Conservation (phyloP, 78 protist species). For the Dictyostelium brefeldianum region DNA sequence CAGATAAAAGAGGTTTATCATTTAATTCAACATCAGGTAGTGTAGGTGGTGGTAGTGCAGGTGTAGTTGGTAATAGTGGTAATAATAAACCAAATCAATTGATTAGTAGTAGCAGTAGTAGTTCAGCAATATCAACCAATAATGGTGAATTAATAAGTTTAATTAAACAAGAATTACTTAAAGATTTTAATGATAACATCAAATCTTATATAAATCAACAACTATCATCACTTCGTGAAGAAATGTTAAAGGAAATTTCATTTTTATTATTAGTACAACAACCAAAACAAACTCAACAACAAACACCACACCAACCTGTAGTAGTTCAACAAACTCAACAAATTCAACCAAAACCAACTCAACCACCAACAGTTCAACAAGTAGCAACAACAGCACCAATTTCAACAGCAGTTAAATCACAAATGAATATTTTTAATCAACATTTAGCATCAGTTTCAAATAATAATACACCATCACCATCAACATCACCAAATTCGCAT, state of each 20-base stretch:
- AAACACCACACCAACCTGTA: background rate
- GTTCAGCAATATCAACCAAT: background rate
- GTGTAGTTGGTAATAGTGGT: background rate
- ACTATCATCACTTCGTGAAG: background rate
- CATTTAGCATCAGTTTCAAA: background rate
- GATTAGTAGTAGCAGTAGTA: background rate
- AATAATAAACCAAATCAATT: constrained; percentile 3
- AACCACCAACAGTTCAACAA: too few relatives aligned
- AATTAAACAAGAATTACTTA: constrained; percentile 11
- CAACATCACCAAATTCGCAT: background rate
- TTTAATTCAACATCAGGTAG: background rate
- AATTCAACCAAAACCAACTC: too few relatives aligned
- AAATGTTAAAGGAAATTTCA: background rate
- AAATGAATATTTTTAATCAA: background rate
- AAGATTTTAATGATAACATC: constrained; percentile 17
- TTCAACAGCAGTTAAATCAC: background rate
- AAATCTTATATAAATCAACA: constrained; percentile 21
- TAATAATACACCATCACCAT: background rate
- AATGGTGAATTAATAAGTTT: background rate
- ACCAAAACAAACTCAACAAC: background rate
- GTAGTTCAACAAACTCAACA: too few relatives aligned
- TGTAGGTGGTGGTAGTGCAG: background rate
- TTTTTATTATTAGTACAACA: too few relatives aligned
- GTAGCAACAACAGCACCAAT: background rate
- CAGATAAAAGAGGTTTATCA: background rate